phyloP scores from a whole-genome alignment of 208 protist species.

The Leptomonas pyrrhocoris region DNA sequence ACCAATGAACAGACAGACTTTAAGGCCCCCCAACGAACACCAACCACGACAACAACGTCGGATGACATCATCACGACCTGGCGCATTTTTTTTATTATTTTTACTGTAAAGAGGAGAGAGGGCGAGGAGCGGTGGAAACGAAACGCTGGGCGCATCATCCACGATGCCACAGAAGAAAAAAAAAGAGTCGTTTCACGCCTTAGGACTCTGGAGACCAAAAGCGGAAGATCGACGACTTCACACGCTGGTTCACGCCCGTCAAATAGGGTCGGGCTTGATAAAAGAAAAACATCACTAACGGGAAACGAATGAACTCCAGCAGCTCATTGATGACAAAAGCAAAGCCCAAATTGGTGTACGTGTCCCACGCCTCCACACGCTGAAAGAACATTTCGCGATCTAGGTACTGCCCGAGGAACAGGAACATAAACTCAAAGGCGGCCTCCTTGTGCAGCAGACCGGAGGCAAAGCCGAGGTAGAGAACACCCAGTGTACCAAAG shows the following conservation, averaged over 20 bases:
- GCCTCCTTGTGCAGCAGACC: slow-evolving; percentile 73
- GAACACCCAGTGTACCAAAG: slow-evolving; percentile 45
- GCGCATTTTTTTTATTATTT: too few species aligned
- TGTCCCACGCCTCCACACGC: slow-evolving; percentile 81
- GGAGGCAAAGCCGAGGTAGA: slow-evolving; percentile 79
- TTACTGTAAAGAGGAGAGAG: too few species aligned
- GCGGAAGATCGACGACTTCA: slow-evolving; percentile 78
- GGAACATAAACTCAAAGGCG: slow-evolving; percentile 76
- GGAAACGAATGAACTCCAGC: slow-evolving; percentile 77
- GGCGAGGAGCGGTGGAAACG: too few species aligned
- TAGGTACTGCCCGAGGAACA: slow-evolving; percentile 58
- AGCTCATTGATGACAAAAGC: slow-evolving; percentile 89
- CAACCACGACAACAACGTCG: too few species aligned
- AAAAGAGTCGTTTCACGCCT: not conserved
- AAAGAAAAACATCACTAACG: slow-evolving; percentile 77
- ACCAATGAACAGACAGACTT: too few species aligned
- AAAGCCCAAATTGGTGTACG: slow-evolving; percentile 88
- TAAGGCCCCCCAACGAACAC: too few species aligned
- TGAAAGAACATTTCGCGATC: slow-evolving; percentile 78
- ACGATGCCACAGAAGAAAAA: too few species aligned
- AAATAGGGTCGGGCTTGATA: slow-evolving; percentile 68
- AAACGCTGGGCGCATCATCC: too few species aligned
- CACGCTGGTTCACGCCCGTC: slow-evolving; percentile 53
- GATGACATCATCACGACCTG: too few species aligned
- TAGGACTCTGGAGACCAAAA: slow-evolving; percentile 57